A percentile compares a stretch with the other conserved stretches of the same genome.
Evolutionary conservation across 1,139 yeast species (phyloP).

Genomic region (Taiozyma sp.): DNA sequence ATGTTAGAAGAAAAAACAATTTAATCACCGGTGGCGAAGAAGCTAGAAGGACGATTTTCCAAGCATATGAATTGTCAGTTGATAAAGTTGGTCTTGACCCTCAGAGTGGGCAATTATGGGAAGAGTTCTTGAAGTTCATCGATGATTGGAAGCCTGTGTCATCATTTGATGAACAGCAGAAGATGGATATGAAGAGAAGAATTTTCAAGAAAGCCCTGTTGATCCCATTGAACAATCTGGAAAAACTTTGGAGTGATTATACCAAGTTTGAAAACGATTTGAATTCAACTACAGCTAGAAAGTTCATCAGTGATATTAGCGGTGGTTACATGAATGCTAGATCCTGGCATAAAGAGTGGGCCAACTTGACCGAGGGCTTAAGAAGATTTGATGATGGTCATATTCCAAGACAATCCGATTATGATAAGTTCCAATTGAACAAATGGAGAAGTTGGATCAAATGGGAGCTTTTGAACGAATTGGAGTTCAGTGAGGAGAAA

Average conservation of each 20-base stretch:
- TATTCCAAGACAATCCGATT: conserved; percentile 29
- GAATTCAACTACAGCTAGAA: conserved; percentile 74
- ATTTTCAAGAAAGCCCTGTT: conserved; percentile 65
- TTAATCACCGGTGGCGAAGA: conserved; percentile 79
- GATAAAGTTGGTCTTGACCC: conserved; percentile 76
- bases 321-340: conserved; percentile 90
- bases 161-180: conserved; percentile 85
- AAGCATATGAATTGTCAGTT: conserved; percentile 83
- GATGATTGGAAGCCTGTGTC: conserved; percentile 74
- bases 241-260: conserved; percentile 75
- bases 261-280: conserved; percentile 78
- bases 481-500: conserved; percentile 48
- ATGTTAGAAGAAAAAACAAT: conserved; percentile 75
- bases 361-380: conserved; percentile 45
- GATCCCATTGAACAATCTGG: conserved; percentile 71
- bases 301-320: conserved; percentile 77
- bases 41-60: conserved; percentile 69
- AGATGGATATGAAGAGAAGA: conserved; percentile 70
- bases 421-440: conserved; percentile 36
- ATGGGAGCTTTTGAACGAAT: conserved; percentile 71
- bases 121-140: conserved; percentile 75
- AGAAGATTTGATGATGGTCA: conserved; percentile 28
- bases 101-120: conserved; percentile 70
- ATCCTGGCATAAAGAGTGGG: conserved; percentile 70
- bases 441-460: conserved; percentile 73